phyloP scores from a whole-genome alignment of 2,329 filamentous ascomycete species.

The Tolypocladium pustulatum region DNA sequence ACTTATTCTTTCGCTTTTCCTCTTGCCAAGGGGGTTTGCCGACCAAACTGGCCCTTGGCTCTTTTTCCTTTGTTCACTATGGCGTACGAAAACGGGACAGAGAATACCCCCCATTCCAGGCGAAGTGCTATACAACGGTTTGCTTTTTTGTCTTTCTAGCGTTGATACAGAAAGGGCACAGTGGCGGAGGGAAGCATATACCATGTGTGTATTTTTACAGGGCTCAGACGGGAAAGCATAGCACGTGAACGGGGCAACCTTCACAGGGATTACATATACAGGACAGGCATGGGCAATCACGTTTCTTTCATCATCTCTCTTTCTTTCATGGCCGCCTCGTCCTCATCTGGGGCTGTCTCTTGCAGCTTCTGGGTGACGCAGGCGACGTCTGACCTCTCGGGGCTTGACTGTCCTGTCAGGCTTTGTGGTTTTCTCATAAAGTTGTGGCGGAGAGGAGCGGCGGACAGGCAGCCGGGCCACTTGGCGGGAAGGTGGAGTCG shows the following conservation, averaged over 20 bases:
- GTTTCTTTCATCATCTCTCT: not conserved
- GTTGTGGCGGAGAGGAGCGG: not conserved
- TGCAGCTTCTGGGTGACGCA: not conserved
- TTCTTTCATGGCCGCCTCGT: not conserved
- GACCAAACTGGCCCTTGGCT: not conserved
- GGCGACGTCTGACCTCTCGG: not conserved
- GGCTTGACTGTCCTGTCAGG: not conserved
- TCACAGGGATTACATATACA: not conserved
- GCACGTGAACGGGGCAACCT: not conserved
- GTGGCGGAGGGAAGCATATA: not conserved
- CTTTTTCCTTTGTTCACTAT: not conserved
- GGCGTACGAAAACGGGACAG: constrained; percentile 4
- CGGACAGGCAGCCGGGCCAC: not conserved
- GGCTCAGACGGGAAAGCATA: not conserved
- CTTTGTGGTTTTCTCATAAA: not conserved
- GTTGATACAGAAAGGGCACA: not conserved
- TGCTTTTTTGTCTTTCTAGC: not conserved
- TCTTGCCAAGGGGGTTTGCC: not conserved
- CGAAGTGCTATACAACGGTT: not conserved
- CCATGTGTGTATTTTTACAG: not conserved
- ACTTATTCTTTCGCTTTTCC: constrained; percentile 3
- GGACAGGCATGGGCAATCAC: not conserved
- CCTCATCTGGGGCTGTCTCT: not conserved
- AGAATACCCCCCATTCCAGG: constrained; percentile 1
- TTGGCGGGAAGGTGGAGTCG: not conserved